Base-by-base conservation (phyloP, 1,139 yeast genomes). In the Citeromyces hawaiiensis region DNA sequence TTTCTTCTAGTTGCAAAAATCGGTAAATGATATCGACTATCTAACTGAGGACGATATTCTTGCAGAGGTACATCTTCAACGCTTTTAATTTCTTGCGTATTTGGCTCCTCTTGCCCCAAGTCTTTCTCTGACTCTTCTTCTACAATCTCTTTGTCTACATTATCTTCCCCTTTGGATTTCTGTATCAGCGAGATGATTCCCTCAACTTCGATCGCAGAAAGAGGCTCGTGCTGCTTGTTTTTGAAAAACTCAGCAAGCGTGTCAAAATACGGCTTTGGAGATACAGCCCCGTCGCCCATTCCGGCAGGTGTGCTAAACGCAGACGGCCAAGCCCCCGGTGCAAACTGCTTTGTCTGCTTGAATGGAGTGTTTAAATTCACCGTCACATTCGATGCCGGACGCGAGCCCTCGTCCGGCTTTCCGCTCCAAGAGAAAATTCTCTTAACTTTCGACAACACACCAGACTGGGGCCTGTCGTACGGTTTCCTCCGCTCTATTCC, bases 171-270 rank as follows among this genome's bases (percentile, higher is more conserved):
- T 19, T 37, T 35, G 13, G 66, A 58, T 41, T 61, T 63, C 44
- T 55, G 71, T 54, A 68, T 64, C 19, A 78, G 51, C 2, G 94
- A 72, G 51, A 83, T 58, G 0, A 87, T 94, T 4, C 96, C 96
- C 52, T 81, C 94, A 47, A 79, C 71, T 56, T 88, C 97, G 38
- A 86, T 66, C 14, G 80, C 87, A 9, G 78, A 68, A 44, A 87
- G 63, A 8, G 93, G 88, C 14, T 61, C 61, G 44, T 77, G 73
- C n/a, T 96, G 96, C 53, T 83, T 86, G 33, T 63, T 64, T 30
- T 69, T 68, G 56, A 87, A 87, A 53, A 87, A 87, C 35, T 69
- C 74, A 5, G 88, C 80, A 42, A 87, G 63, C 23, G 21, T 38
- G 14, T 36, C 40, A 17, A 29, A 29, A 9, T 29, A 29, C 15